Base-by-base conservation (phyloP, 2,329 filamentous ascomycete species). In the Tricladium varicosporioides region DNA sequence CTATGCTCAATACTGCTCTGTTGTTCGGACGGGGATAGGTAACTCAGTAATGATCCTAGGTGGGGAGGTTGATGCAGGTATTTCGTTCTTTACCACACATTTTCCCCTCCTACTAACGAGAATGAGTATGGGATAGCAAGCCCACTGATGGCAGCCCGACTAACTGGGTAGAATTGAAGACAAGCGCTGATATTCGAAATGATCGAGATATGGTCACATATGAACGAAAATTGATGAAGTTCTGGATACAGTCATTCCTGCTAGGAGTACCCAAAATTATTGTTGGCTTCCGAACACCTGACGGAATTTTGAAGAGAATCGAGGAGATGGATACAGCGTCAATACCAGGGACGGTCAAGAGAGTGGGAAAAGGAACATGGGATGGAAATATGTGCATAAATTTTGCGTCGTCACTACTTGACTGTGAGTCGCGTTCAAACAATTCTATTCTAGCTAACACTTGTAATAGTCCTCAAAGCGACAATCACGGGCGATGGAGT, bases 131-230 rank as follows among this genome's bases (percentile, higher is more conserved):
- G 88, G 92, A 95, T 69, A 82, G 80, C 56, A 96, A 94, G 69
- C 91, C 91, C 2, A 18, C 27, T 9, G 65, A 78, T 80, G 57
- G 80, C 80, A 52, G 83, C 82, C 84, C 88, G 0, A 88, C 91
- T 62, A 91, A 93, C 67, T 99, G 92, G 89, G 87, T 97, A 32
- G 94, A 99, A 73, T 81, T 99, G 57, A 99, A 99, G 72, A 99
- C 94, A 0, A 84, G 85, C n/a, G 86, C 83, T 43, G 85, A 88
- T 62, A 86, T 93, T 50, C 78, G 79, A 51, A 82, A 82, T 59
- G 80, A 86, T 1, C 80, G 84, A 48, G 89, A 94, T 67, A 79
- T 85, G 68, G 74, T 87, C 16, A 88, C 85, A 61, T 96, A 93
- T 70, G 90, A 97, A 73, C 84, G 89, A 49, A 97, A 97, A 71